Evolutionary conservation across 495 filamentous ascomycete species (phyloP).

Genomic region (Lindgomyces ingoldianus): DNA sequence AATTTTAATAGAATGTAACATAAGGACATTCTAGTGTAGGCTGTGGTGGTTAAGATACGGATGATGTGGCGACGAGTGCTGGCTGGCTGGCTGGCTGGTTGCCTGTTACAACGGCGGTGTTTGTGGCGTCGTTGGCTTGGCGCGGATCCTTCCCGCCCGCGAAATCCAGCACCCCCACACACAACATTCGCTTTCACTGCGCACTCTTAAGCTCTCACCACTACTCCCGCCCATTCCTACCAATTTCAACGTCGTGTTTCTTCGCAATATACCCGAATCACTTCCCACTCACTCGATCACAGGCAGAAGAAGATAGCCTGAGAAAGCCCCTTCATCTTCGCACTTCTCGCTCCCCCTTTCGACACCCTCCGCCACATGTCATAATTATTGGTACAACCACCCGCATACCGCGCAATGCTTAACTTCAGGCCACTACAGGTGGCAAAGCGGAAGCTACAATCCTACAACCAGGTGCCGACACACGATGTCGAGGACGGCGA

Average conservation of each 20-base stretch:
- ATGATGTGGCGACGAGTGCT: no score
- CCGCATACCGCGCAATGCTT: conserved; percentile 14
- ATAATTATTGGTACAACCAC: background rate
- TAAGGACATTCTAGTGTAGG: no score
- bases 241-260: background rate
- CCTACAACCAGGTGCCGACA: conserved; percentile 30
- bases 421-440: conserved; percentile 33
- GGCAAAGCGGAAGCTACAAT: conserved; percentile 36
- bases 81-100: no score
- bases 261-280: background rate
- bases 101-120: background rate
- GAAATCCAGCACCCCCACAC: background rate
- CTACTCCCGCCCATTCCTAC: background rate
- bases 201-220: background rate
- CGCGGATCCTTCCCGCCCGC: background rate
- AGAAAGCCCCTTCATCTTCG: no score
- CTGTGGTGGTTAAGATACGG: no score
- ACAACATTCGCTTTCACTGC: background rate
- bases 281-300: background rate
- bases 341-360: background rate
- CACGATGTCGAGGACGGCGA: conserved; percentile 25
- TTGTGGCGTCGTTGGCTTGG: background rate
- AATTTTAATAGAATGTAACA: no score
- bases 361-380: background rate
- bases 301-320: no score